Evolutionary conservation across 2,329 filamentous ascomycete genomes (phyloP), one percentile per base, ranked within the genome.

Genomic region (Huntiella decipiens): DNA sequence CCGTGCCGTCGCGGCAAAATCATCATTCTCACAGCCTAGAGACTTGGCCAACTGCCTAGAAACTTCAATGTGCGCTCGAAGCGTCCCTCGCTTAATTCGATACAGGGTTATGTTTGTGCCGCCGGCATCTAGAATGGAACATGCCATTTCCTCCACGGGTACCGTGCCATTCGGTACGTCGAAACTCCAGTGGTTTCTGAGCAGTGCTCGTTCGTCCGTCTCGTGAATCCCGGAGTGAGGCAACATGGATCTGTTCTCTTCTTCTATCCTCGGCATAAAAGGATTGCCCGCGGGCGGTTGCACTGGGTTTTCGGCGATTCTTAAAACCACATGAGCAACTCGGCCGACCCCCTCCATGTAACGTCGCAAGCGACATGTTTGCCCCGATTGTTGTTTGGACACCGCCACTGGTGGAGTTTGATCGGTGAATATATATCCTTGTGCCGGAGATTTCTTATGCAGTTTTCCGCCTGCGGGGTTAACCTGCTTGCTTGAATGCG

Each of bases 121-220:
- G n/a, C 53, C 56, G 10, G 55, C 57, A 48, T 56, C 56, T 0
- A 54, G 57, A 34, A 48, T 58, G 44, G 56, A 54, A 13, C 57
- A 58, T 40, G 28, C 47, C 36, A 49, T 45, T 39, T 49, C 47
- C 38, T 49, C 47, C 15, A 45, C 32, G 28, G 47, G 47, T n/a
- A 49, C 19, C 4, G 43, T 13, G 10, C 38, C 43, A 13, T 58
- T 47, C 50, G 54, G 53, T 22, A 51, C 57, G 44, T 57, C 57
- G 54, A 57, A 48, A 17, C 38, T 54, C 37, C 57, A 58, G 38
- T 53, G 53, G 32, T 46, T 50, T n/a, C 52, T 54, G 40, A 48
- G 54, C 35, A 44, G 57, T 49, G 45, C 50, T 56, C 36, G 54
- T 55, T 43, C 52, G 56, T 31, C 54, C 55, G 39, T 48, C 55